Evolutionary conservation across 2,329 filamentous ascomycete genomes (phyloP), one percentile per base, ranked within the genome.

Genomic region (Myriosclerotinia duriaeana): DNA sequence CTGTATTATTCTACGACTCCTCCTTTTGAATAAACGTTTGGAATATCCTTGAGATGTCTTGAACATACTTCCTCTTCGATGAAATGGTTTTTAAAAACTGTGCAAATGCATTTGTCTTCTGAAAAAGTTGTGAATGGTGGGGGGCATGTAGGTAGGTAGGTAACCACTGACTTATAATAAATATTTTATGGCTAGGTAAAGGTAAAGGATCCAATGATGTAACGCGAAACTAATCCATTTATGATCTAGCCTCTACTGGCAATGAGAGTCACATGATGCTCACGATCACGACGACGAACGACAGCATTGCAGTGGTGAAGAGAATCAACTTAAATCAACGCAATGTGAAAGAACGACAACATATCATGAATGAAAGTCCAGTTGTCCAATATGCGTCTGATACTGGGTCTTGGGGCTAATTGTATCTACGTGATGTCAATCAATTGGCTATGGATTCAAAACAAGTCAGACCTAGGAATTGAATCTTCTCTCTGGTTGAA

Each of bases 1-100:
- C 30, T 53, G 70, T 73, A 74, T 71, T 62, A 74, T 71, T 62
- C 71, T 72, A 48, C 74, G 73, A 71, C 70, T 73, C 69, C 69
- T 71, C 60, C 73, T 73, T 71, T 73, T 74, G 44, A 67, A 71
- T 64, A 67, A 68, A 69, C 72, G 70, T 63, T 56, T 65, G 44
- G 67, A 64, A 64, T 58, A 40, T 54, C n/a, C 50, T 42, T 58
- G 66, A 59, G 60, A 66, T 48, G 42, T 68, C 34, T 52, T 71
- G 59, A 64, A 73, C 73, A 74, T 74, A 65, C 71, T 74, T 70
- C 62, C 53, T 46, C 53, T 58, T 40, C 62, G n/a, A 22, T 46
- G 44, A 26, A 5, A 5, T n/a, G 8, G 20, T 46, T 63, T 48
- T 48, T 34, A 65, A 58, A 48, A 38, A 48, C n/a, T 50, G 42